Evolutionary conservation across 2,329 filamentous ascomycete species (phyloP), one percentile per base, ranked within the genome.

Genomic region (Fusarium mangiferae): DNA sequence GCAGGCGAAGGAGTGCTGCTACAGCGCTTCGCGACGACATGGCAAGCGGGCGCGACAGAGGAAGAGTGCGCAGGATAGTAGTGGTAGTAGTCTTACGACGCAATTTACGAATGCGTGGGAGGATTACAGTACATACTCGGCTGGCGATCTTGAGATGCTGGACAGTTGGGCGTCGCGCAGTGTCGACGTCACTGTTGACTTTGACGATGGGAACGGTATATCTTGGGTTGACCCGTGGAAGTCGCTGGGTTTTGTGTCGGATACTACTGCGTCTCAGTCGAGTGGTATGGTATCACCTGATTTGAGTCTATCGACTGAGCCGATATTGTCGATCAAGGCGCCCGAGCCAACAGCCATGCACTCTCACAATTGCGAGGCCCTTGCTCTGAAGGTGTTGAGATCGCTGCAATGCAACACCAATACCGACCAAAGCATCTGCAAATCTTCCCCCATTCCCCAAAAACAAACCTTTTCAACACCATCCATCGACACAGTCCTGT

Each of bases 401-500:
- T 74, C 70, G 5, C 46, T 73, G 9, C 66, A 73, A 3, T 73
- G 58, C 39, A 56, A 73, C 35, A 17, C 61, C 26, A 52, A 18
- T 20, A 8, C 30, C 1, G 66, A 61, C 15, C 67, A 62, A 24
- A 61, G 1, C 4, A 44, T 18, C 3, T 65, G 48, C 38, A 60
- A 45, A n/a, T n/a, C 35, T 6, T 28, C 49, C 7, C 20, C 9
- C 20, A 38, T 35, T 12, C 24, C n/a, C 20, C 36, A 4, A 10
- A 69, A 63, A 1, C 59, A 44, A 30, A 4, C 45, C 4, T 66
- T 24, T 14, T 13, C 52, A 15, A 46, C 48, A 28, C 70, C 70
- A 2, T 62, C 70, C 6, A 71, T 73, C 17, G 70, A 73, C 22
- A 74, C 66, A 20, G 70, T 73, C 3, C 6, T 73, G 6, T 74